These are phyloP conservation scores for Cadophora gregata DNA, from an alignment of 2,329 filamentous ascomycete genomes.

Conservation along the genomic window DNA sequence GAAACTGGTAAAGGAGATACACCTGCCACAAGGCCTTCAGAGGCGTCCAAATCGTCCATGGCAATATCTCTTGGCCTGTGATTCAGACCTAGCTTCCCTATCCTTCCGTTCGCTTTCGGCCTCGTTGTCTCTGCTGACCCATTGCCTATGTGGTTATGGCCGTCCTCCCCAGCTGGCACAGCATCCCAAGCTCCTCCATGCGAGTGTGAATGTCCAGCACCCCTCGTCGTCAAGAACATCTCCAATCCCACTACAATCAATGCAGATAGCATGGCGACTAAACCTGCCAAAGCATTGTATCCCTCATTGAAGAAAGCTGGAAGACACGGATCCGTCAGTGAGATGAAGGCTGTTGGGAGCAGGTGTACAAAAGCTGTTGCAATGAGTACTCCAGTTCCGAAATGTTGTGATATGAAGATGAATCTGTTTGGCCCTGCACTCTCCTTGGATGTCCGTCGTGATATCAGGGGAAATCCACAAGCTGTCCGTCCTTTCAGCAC, in stretches of 20 bases:
- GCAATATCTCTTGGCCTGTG: slow-evolving; percentile 57
- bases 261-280: slow-evolving; percentile 83
- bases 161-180: slow-evolving; percentile 49
- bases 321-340: slow-evolving; percentile 67
- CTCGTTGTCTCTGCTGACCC: slow-evolving; percentile 29
- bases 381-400: slow-evolving; percentile 81
- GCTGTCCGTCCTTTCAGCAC: slow-evolving; percentile 35
- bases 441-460: slow-evolving; percentile 40
- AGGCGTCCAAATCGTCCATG: slow-evolving; percentile 57
- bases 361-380: slow-evolving; percentile 81
- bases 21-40: slow-evolving; percentile 62
- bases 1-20: slow-evolving; percentile 64
- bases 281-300: slow-evolving; percentile 81
- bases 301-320: slow-evolving; percentile 78
- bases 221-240: slow-evolving; percentile 81
- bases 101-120: slow-evolving; percentile 39
- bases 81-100: slow-evolving; percentile 39
- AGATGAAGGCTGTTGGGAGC: slow-evolving; percentile 65
- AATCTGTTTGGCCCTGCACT: slow-evolving; percentile 38
- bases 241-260: slow-evolving; percentile 84
- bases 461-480: slow-evolving; percentile 45
- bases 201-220: slow-evolving; percentile 65
- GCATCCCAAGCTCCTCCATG: slow-evolving; percentile 49
- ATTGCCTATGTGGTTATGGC: slow-evolving; percentile 47
- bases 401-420: slow-evolving; percentile 68